Base-by-base conservation (phyloP, 495 filamentous ascomycete species). In the Niebla homalea region DNA sequence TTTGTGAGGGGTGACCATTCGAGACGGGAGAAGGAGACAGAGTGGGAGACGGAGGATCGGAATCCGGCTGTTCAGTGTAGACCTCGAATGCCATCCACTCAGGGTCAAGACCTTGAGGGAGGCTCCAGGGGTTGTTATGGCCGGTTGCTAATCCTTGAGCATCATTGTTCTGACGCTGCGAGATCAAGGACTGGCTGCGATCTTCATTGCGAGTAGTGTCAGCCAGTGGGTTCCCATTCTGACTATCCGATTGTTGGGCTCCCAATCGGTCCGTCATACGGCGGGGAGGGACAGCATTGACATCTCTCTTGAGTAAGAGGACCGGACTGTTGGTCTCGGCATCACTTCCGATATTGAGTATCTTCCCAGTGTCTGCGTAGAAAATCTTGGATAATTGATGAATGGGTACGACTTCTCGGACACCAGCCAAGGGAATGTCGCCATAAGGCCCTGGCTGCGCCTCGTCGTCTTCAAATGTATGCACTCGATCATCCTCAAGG, bases 71-170 rank as follows among this genome's bases (percentile, higher is more conserved):
- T 68, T 86, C 84, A 26, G 72, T 75, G 60, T 78, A 93, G 1
- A 97, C 84, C 62, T 96, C 89, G 44, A 97, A 79, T 1, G 93
- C 93, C 49, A 99, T 75, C 93, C 93, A 97, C 68, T 96, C 92
- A 0, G 85, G 84, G 54, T 97, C 92, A 2, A 97, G 68, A 50
- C 89, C 80, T 23, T 71, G 72, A 12, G 92, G 89, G 3, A 99
- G 63, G 3, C 73, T 70, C 76, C 84, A 87, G 16, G 69, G 57
- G 38, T 72, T 67, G 5, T 16, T 1, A 4, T 18, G 12, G 22
- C 36, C 26, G 36, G 2, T n/a, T 48, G 37, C 43, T 48, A 19
- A 20, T 41, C 12, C 41, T 36, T 23, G 35, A 23, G 21, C 19
- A n/a, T 25, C 36, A 43, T 48, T 37, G 48, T 11, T 2, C 7